Evolutionary conservation across 2,329 filamentous ascomycete species (phyloP).

Genomic region (Botryotinia convoluta): DNA sequence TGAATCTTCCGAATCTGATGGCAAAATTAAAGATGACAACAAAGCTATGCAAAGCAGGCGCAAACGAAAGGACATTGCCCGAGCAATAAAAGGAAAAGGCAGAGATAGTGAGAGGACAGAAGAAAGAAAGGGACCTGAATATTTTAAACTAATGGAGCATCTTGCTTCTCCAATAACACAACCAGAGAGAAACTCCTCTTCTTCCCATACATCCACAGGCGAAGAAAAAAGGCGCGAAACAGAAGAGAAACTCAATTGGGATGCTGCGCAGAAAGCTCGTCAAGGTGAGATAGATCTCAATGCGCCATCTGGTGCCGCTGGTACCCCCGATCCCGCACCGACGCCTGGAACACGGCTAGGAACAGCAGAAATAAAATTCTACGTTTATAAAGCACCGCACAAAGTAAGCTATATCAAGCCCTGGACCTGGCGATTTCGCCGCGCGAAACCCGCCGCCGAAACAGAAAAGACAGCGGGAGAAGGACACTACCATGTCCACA

Average conservation of each 20-base stretch:
- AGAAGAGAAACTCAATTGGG: not conserved
- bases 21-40: not conserved
- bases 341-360: not conserved
- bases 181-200: too few relatives aligned
- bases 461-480: not conserved
- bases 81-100: not conserved
- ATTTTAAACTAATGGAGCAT: too few relatives aligned
- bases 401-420: not conserved
- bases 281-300: not conserved
- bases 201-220: too few relatives aligned
- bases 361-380: not conserved
- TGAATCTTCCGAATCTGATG: not conserved
- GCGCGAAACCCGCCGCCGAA: not conserved
- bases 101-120: not conserved
- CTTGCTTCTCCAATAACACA: too few relatives aligned
- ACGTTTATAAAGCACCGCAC: not conserved
- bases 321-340: not conserved
- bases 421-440: not conserved
- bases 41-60: too few relatives aligned
- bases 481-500: not conserved
- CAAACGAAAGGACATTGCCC: too few relatives aligned
- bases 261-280: not conserved
- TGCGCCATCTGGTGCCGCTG: not conserved
- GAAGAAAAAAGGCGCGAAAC: not conserved
- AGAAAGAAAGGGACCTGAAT: not conserved